A percentile compares a stretch with the other conserved stretches of the same genome.
These are phyloP conservation scores for Dipteronia dyeriana DNA, from an alignment of 345 rosid species.

Conservation along the genomic window DNA sequence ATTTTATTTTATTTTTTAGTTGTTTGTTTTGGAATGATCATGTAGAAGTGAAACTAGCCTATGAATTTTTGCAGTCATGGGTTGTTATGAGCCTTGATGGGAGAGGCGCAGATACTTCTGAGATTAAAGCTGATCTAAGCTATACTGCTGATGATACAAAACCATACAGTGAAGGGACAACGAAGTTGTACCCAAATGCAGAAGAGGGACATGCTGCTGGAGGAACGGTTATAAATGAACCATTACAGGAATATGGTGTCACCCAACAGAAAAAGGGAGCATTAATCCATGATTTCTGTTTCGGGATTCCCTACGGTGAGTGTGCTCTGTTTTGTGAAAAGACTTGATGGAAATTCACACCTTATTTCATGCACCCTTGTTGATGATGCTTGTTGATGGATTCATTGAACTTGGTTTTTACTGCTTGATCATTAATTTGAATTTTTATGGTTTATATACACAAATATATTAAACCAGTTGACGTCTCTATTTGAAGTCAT, in stretches of 20 bases:
- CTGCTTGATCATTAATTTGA: conserved; percentile 1
- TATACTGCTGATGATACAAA: conserved; percentile 47
- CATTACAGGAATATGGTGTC: conserved; percentile 38
- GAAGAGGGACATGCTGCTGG: conserved; percentile 34
- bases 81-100: conserved; percentile 54
- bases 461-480: neutral
- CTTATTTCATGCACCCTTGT: neutral
- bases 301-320: conserved; percentile 95
- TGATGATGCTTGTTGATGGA: neutral
- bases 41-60: conserved; percentile 12
- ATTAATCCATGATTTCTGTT: conserved; percentile 89
- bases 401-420: conserved; percentile 4
- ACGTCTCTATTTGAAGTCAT: neutral
- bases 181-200: conserved; percentile 21
- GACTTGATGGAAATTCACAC: neutral
- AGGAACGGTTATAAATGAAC: conserved; percentile 23
- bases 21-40: neutral
- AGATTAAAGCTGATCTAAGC: conserved; percentile 35
- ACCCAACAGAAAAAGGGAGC: conserved; percentile 50
- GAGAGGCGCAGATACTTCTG: conserved; percentile 34
- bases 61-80: conserved; percentile 40
- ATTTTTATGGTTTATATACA: neutral
- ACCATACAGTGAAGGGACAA: conserved; percentile 40
- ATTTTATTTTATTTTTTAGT: neutral
- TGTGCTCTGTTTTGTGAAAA: conserved; percentile 11